phyloP scores from a whole-genome alignment of 306 rosid genomes.

The Datisca glomerata region DNA sequence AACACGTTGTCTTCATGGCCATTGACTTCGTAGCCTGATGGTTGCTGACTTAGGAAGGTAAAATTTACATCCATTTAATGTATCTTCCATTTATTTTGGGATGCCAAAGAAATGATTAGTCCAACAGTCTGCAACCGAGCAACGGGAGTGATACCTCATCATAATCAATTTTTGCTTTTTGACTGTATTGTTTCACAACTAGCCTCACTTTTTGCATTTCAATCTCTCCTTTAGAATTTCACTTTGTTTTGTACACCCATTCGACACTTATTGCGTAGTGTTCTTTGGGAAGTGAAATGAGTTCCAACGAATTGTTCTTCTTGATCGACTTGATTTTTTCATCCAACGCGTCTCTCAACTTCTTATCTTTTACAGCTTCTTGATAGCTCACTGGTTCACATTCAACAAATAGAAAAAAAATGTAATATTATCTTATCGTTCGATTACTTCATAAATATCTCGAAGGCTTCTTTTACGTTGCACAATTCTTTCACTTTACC shows the following conservation, averaged over 20 bases:
- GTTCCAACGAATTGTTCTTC: neutral
- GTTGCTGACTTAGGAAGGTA: too few species aligned
- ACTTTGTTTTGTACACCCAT: too few species aligned
- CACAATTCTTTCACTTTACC: too few species aligned
- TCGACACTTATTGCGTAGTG: neutral
- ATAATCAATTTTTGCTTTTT: neutral
- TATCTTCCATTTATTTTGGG: too few species aligned
- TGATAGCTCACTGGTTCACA: neutral
- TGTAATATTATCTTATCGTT: neutral
- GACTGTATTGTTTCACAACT: neutral
- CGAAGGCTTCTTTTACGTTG: too few species aligned
- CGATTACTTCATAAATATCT: too few species aligned
- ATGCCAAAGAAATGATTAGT: conserved; percentile 1
- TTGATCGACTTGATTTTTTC: neutral
- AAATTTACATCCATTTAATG: too few species aligned
- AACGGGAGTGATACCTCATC: neutral
- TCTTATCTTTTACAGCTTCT: neutral
- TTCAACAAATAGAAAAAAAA: neutral
- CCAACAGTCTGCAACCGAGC: neutral
- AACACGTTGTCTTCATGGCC: too few species aligned
- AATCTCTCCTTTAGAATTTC: too few species aligned
- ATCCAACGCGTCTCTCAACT: neutral
- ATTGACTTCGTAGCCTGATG: too few species aligned
- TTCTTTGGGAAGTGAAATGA: neutral
- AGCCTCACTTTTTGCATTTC: neutral